phyloP scores from a whole-genome alignment of 1,284 basidiomycete species.

The Bondarzewia mesenterica region DNA sequence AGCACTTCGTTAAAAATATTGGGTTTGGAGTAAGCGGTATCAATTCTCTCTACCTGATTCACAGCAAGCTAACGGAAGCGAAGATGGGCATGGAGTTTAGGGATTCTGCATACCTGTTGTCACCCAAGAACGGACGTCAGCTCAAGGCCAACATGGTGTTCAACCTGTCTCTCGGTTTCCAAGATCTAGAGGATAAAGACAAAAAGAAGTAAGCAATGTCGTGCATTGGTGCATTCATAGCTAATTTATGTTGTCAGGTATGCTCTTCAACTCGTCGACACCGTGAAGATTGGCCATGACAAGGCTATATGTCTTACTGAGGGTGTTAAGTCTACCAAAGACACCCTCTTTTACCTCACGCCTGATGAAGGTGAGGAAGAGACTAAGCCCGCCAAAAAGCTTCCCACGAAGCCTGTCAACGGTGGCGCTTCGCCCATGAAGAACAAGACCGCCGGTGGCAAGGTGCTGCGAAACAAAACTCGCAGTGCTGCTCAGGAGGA shows the following conservation, averaged over 20 bases:
- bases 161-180: slow-evolving; percentile 80
- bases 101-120: slow-evolving; percentile 80
- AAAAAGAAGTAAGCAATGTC: slow-evolving; percentile 57
- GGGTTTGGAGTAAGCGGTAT: slow-evolving; percentile 77
- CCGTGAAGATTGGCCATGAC: slow-evolving; percentile 70
- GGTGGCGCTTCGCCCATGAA: slow-evolving; percentile 53
- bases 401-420: slow-evolving; percentile 38
- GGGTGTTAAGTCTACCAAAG: slow-evolving; percentile 75
- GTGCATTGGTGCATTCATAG: background rate
- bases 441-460: slow-evolving; percentile 70
- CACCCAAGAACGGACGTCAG: slow-evolving; percentile 68
- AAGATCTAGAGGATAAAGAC: slow-evolving; percentile 69
- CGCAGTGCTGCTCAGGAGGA: slow-evolving; percentile 76
- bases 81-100: slow-evolving; percentile 94
- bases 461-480: slow-evolving; percentile 79
- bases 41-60: background rate
- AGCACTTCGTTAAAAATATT: slow-evolving; percentile 81
- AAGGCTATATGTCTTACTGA: slow-evolving; percentile 74
- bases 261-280: slow-evolving; percentile 86
- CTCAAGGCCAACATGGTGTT: slow-evolving; percentile 82
- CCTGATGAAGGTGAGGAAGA: slow-evolving; percentile 34
- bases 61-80: slow-evolving; percentile 2
- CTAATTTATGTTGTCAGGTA: slow-evolving; percentile 44
- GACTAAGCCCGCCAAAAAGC: slow-evolving; percentile 52
- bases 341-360: slow-evolving; percentile 84